Percentiles rank a stretch among this genome's conserved stretches.
Evolutionary conservation across 2,329 filamentous ascomycete genomes (phyloP).

Genomic region (Stagonosporopsis cucurbitacearum): DNA sequence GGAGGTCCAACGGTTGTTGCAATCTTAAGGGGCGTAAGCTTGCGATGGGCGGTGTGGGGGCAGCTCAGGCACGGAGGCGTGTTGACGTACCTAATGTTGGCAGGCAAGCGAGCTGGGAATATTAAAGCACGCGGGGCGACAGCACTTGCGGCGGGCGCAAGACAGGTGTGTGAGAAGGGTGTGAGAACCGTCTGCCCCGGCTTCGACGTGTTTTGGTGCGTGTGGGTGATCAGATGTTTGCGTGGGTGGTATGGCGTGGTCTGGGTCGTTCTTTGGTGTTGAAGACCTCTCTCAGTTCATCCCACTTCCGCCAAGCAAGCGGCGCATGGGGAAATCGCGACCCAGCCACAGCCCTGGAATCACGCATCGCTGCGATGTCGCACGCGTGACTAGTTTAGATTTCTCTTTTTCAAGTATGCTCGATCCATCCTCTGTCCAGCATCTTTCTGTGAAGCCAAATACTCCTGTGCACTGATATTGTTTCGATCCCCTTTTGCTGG

Average conservation of each 20-base stretch:
- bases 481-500: neutral
- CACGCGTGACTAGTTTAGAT: slow-evolving; percentile 5
- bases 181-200: slow-evolving; percentile 25
- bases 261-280: slow-evolving; percentile 16
- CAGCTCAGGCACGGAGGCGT: slow-evolving; percentile 35
- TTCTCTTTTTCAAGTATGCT: neutral
- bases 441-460: neutral
- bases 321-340: slow-evolving; percentile 24
- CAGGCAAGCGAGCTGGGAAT: slow-evolving; percentile 35
- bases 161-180: slow-evolving; percentile 6
- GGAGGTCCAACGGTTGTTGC: neutral
- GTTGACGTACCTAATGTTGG: slow-evolving; percentile 48
- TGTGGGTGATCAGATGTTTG: slow-evolving; percentile 26
- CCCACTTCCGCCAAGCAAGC: slow-evolving; percentile 12
- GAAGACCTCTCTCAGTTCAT: slow-evolving; percentile 14
- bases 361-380: slow-evolving; percentile 8
- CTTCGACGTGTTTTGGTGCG: slow-evolving; percentile 14
- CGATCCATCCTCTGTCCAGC: neutral
- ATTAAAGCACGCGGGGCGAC: slow-evolving; percentile 26
- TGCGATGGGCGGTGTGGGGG: slow-evolving; percentile 27
- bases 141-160: slow-evolving; percentile 20
- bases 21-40: slow-evolving; percentile 28
- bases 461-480: neutral
- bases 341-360: slow-evolving; percentile 19
- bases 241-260: slow-evolving; percentile 30